Percentiles rank a stretch among this genome's conserved stretches.
Evolutionary conservation across 768 basidiomycete genomes (phyloP).

Genomic region (Cubamyces sp.): DNA sequence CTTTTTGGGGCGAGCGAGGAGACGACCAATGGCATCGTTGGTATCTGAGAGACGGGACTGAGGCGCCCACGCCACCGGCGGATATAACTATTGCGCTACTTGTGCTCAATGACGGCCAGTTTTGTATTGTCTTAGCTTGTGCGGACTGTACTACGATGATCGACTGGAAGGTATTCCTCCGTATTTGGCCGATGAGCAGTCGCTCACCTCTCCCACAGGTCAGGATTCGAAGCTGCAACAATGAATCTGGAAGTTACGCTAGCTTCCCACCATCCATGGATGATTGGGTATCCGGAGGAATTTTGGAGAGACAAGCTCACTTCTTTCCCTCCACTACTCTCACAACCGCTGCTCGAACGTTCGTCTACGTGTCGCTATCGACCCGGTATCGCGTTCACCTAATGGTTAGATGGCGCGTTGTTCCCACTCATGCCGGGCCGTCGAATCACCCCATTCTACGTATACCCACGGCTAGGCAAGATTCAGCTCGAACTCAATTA

Average conservation of each 20-base stretch:
- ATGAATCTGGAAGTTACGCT: background rate
- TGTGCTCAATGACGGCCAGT: too few species aligned
- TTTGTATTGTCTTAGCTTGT: too few species aligned
- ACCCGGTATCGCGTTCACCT: background rate
- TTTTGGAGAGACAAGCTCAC: background rate
- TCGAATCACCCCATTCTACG: constrained; percentile 5
- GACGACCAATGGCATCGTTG: background rate
- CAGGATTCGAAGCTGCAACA: too few species aligned
- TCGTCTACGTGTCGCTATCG: constrained; percentile 8
- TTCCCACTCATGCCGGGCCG: constrained; percentile 20
- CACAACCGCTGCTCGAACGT: constrained; percentile 9
- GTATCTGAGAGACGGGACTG: background rate
- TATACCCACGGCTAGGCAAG: constrained; percentile 11
- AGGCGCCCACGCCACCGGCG: background rate
- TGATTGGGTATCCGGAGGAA: constrained; percentile 1
- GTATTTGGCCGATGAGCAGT: background rate
- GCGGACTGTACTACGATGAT: background rate
- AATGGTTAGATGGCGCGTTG: background rate
- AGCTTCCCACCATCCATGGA: background rate
- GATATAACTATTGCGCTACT: background rate
- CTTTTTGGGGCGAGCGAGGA: background rate
- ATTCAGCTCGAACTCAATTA: constrained; percentile 8
- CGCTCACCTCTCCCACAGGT: background rate
- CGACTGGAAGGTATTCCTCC: background rate
- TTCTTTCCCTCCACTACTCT: constrained; percentile 5